Evolutionary conservation across 805 yeast genomes (phyloP), one percentile per base, ranked within the genome.

Genomic region (Metschnikowia chrysomelidarum): DNA sequence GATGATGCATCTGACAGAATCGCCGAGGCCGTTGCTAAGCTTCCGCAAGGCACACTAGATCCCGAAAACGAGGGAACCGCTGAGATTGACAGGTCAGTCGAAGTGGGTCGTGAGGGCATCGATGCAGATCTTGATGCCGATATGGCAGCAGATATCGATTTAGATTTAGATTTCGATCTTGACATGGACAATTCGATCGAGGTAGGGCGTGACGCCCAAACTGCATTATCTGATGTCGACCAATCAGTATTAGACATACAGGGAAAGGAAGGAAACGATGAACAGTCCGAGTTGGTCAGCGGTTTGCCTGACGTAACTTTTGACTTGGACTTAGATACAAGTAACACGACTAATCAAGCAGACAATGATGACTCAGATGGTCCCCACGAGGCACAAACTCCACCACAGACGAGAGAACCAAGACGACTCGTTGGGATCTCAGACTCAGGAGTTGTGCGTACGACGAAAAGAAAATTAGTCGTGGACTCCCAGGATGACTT

Each of bases 51-150:
- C 16, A 36, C 40, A 2, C 23, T 10, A 5, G 31, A 15, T 7
- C 15, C 29, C 46, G 62, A 41, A 57, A 68, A 26, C 73, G 71
- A 36, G 62, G 57, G 9, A 44, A 62, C 45, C 38, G 53, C 57
- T 21, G 43, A 38, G 4, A 62, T 68, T 27, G 82, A 81, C 48
- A 69, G 64, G 20, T 81, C 89, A 0, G 69, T 86, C 27, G 95
- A 86, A 54, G 49, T 78, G 27, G 86, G 82, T 7, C 74, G 93
- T 57, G 29, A 29, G 9, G 28, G 19, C 5, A 22, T 15, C 18
- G 36, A 33, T 22, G 32, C 29, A 13, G 28, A 14, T 25, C 19
- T 24, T 6, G 36, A 26, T 11, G 15, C 27, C 17, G 40, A 40
- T 13, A 23, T 40, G 19, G 30, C 56, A 56, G n/a, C 50, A 54